These are phyloP conservation scores for Saccharomyces paradoxus DNA, from an alignment of 805 yeast species.

Conservation along the genomic window DNA sequence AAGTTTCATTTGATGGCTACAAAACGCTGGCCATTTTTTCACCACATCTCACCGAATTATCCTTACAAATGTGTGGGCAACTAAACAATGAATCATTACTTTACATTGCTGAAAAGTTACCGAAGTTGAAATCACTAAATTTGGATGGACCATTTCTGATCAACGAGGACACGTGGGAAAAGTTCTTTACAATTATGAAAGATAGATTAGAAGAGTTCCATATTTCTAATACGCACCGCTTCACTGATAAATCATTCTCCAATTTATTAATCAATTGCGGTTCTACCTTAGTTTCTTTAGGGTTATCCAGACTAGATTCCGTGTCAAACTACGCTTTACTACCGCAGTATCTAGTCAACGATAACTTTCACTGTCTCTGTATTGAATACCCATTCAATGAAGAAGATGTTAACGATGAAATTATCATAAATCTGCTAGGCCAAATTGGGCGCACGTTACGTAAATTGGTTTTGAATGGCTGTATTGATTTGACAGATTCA, in stretches of 20 bases:
- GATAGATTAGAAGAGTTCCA: slow-evolving; percentile 49
- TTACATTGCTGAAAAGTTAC: slow-evolving; percentile 54
- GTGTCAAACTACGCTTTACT: slow-evolving; percentile 55
- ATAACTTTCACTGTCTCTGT: slow-evolving; percentile 45
- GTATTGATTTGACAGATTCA: slow-evolving; percentile 61
- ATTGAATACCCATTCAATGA: slow-evolving; percentile 61
- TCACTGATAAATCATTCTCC: slow-evolving; percentile 57
- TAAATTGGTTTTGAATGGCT: slow-evolving; percentile 60
- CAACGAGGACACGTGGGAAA: slow-evolving; percentile 67
- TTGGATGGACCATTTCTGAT: slow-evolving; percentile 88
- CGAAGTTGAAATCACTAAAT: slow-evolving; percentile 44
- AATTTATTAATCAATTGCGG: slow-evolving; percentile 56
- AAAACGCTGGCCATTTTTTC: slow-evolving; percentile 68
- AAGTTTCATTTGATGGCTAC: slow-evolving; percentile 55
- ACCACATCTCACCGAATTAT: slow-evolving; percentile 59
- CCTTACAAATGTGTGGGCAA: slow-evolving; percentile 88
- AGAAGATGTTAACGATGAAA: slow-evolving; percentile 59
- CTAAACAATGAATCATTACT: slow-evolving; percentile 66
- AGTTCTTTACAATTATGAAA: slow-evolving; percentile 55
- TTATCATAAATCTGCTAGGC: slow-evolving; percentile 51
- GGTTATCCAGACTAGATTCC: slow-evolving; percentile 66
- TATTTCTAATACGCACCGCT: slow-evolving; percentile 75
- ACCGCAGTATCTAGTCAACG: slow-evolving; percentile 49
- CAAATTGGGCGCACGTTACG: slow-evolving; percentile 54
- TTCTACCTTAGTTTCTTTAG: slow-evolving; percentile 45